A percentile compares a stretch with the other conserved stretches of the same genome.
phyloP scores from a whole-genome alignment of 2,329 filamentous ascomycete genomes.

The Kalmusia sp. region DNA sequence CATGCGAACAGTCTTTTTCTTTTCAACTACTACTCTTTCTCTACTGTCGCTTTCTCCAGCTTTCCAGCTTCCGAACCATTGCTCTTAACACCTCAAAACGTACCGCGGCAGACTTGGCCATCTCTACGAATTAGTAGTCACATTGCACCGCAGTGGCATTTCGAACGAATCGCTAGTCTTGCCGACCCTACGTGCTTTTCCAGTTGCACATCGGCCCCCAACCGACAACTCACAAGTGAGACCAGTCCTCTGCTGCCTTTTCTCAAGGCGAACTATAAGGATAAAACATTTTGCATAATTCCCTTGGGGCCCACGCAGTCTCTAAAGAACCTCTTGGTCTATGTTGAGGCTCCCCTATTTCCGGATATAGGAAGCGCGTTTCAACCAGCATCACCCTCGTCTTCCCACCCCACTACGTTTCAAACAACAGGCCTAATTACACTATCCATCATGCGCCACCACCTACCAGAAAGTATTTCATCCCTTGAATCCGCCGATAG shows the following conservation, averaged over 20 bases:
- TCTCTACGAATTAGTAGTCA: not conserved
- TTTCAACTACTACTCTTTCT: not conserved
- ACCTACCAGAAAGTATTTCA: constrained; percentile 7
- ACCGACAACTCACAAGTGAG: not conserved
- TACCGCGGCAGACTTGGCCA: not conserved
- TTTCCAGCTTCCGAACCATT: not conserved
- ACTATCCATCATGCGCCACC: constrained; percentile 13
- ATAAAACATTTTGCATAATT: too few species aligned
- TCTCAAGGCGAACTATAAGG: not conserved
- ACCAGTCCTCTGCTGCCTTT: not conserved
- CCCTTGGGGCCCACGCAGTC: too few species aligned
- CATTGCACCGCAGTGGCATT: not conserved
- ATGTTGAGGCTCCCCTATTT: constrained; percentile 11
- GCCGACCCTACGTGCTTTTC: not conserved
- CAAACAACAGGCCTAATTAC: constrained; percentile 14
- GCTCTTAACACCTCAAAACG: not conserved
- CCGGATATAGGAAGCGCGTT: constrained; percentile 8
- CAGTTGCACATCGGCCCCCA: constrained; percentile 5
- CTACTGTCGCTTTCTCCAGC: not conserved
- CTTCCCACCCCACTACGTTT: constrained; percentile 12
- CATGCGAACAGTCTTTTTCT: not conserved
- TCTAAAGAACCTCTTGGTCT: not conserved
- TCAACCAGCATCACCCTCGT: constrained; percentile 15
- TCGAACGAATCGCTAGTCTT: constrained; percentile 2
- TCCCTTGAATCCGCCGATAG: constrained; percentile 7